Evolutionary conservation across 208 protist genomes (phyloP).

Genomic region (Zelonia costaricensis): DNA sequence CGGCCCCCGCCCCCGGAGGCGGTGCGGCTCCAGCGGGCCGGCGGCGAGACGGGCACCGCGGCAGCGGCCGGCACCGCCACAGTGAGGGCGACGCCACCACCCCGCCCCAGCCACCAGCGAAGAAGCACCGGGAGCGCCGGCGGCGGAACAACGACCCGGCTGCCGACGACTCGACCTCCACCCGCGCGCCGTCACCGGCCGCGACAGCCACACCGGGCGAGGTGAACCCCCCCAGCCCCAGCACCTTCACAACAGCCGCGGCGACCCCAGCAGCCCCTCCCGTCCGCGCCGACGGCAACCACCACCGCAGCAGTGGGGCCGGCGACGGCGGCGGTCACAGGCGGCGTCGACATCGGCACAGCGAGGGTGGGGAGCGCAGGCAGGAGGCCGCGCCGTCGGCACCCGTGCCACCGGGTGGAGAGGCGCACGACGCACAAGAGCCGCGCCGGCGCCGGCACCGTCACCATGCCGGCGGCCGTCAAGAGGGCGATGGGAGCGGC

Average conservation of each 20-base stretch:
- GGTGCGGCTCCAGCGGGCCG: too few species aligned
- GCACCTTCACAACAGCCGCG: background rate
- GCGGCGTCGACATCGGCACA: background rate
- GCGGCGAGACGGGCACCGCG: background rate
- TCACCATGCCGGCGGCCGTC: conserved; percentile 4
- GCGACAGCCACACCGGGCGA: conserved; percentile 8
- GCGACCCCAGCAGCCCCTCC: too few species aligned
- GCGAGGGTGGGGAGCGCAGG: background rate
- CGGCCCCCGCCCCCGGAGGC: background rate
- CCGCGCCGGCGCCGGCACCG: conserved; percentile 8
- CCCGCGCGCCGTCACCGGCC: conserved; percentile 10
- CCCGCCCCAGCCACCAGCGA: background rate
- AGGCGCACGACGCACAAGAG: background rate
- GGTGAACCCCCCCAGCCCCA: background rate
- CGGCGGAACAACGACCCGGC: conserved; percentile 7
- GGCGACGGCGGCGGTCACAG: background rate
- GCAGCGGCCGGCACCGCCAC: conserved; percentile 2
- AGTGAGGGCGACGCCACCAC: background rate
- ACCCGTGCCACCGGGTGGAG: background rate
- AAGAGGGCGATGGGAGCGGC: background rate
- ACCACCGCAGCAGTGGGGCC: background rate
- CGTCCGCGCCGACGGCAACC: too few species aligned
- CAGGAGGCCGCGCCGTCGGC: background rate
- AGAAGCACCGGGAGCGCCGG: conserved; percentile 8
- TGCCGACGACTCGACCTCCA: conserved; percentile 1